Percentiles rank a stretch among this genome's conserved stretches.
Evolutionary conservation across 345 rosid genomes (phyloP).

Genomic region (Eucalyptus pumila): DNA sequence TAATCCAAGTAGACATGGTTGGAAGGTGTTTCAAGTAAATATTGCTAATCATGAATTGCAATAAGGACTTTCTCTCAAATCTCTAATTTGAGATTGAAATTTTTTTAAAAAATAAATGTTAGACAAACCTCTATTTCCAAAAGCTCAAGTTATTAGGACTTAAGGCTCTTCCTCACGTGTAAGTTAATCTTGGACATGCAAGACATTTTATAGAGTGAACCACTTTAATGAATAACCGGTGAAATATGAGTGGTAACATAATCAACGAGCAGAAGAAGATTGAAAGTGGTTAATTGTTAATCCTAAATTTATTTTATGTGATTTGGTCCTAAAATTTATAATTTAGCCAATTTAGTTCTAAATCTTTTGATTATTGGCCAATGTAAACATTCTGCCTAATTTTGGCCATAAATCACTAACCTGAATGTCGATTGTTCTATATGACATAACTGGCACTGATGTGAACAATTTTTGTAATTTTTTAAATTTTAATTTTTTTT

Average conservation of each 20-base stretch:
- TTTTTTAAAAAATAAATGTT: no score
- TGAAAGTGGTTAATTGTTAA: background rate
- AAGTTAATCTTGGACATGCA: background rate
- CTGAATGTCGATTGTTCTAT: background rate
- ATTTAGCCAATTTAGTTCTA: background rate
- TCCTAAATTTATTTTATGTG: background rate
- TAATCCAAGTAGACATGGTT: no score
- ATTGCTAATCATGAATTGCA: no score
- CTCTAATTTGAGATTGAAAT: background rate
- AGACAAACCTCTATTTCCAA: background rate
- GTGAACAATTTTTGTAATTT: background rate
- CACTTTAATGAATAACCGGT: no score
- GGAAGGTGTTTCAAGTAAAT: no score
- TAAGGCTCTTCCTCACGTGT: background rate
- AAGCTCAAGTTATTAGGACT: background rate
- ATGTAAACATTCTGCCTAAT: background rate
- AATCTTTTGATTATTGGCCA: background rate
- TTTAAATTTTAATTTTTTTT: background rate
- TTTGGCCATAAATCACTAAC: background rate
- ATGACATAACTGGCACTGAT: accelerated
- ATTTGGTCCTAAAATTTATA: background rate
- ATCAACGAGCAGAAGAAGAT: no score
- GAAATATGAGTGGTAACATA: no score
- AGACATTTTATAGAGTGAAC: background rate
- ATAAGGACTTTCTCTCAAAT: background rate